Conservation (phyloP, 345 rosid genomes). For the Linum usitatissimum region DNA sequence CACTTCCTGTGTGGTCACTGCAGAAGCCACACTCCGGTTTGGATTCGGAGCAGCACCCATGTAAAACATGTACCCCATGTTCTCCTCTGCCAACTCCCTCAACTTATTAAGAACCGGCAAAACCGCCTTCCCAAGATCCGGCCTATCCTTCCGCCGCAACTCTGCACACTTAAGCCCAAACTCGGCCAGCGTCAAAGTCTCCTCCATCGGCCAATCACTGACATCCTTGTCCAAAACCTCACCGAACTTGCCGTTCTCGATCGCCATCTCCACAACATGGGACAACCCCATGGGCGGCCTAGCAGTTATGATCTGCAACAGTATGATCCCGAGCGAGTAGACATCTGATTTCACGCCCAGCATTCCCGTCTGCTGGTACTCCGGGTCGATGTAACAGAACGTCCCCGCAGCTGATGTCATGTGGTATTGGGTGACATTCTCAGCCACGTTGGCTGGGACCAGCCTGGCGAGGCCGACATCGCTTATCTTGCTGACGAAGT, state of each 20-base stretch:
- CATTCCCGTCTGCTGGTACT: slow-evolving; percentile 94
- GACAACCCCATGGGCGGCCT: slow-evolving; percentile 68
- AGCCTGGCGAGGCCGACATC: slow-evolving; percentile 86
- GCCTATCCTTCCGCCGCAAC: slow-evolving; percentile 80
- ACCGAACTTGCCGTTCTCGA: slow-evolving; percentile 42
- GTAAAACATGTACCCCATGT: slow-evolving; percentile 21
- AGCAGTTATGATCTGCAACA: slow-evolving; percentile 71
- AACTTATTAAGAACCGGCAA: slow-evolving; percentile 51
- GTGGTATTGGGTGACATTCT: slow-evolving; percentile 59
- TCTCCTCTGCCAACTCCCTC: slow-evolving; percentile 51
- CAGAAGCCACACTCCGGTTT: slow-evolving; percentile 16
- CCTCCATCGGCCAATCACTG: slow-evolving; percentile 69
- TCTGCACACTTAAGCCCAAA: slow-evolving; percentile 61
- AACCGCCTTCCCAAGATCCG: slow-evolving; percentile 64
- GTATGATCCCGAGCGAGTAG: slow-evolving; percentile 73
- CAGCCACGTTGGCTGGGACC: slow-evolving; percentile 51
- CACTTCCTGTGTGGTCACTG: slow-evolving; percentile 33
- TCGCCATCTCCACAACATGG: slow-evolving; percentile 36
- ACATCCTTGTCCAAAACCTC: slow-evolving; percentile 64
- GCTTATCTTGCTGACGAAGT: slow-evolving; percentile 71
- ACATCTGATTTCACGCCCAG: slow-evolving; percentile 85
- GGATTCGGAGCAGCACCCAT: slow-evolving; percentile 23
- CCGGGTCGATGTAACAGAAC: slow-evolving; percentile 90
- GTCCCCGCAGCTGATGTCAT: slow-evolving; percentile 83
- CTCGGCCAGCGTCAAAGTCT: slow-evolving; percentile 46